Base-by-base conservation (phyloP, 352 stramenopile species). In the Phytophthora sojae region DNA sequence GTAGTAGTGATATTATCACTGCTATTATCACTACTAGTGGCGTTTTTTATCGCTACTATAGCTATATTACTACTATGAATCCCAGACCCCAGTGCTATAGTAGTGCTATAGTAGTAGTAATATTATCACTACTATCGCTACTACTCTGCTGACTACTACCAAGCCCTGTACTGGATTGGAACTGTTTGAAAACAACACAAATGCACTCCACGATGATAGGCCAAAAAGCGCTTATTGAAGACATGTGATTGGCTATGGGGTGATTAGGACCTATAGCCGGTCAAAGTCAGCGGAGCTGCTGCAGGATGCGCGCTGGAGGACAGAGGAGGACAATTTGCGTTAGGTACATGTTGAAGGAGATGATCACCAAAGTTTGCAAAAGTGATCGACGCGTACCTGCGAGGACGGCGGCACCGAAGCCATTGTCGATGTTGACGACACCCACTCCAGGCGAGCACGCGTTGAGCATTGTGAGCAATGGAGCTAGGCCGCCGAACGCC, bases 351-450 rank as follows among this genome's bases (percentile, higher is more conserved):
- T 67, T 63, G 30, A 64, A 61, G 63, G 17, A 19, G 12, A 23
- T 5, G 9, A 21, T 49, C 6, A 21, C 42, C 5, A 49, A 26
- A 29, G 45, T 52, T 52, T 21, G 15, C 4, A 21, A 32, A 32
- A 32, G 29, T 9, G 29, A 9, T 32, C 6, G 29, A 32, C 29
- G n/a, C 69, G 64, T 71, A 96, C 89, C 85, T 79, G 96, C 97
- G 26, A 98, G 89, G 0, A 98, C 95, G 8, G 97, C 97, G 4
- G 95, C 97, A 6, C 97, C 97, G 81, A 99, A 99, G 37, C 97
- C 97, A 73, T 99, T 99, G 80, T 99, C 97, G 66, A 99, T 99
- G 77, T 99, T 99, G n/a, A 99, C 96, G 42, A 99, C 96, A n/a
- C 93, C 94, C 2, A 99, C 96, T n/a, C 97, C 97, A 14, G 97